Conservation (phyloP, 1,284 basidiomycete genomes). For the Pyrrhoderma lamaoense region DNA sequence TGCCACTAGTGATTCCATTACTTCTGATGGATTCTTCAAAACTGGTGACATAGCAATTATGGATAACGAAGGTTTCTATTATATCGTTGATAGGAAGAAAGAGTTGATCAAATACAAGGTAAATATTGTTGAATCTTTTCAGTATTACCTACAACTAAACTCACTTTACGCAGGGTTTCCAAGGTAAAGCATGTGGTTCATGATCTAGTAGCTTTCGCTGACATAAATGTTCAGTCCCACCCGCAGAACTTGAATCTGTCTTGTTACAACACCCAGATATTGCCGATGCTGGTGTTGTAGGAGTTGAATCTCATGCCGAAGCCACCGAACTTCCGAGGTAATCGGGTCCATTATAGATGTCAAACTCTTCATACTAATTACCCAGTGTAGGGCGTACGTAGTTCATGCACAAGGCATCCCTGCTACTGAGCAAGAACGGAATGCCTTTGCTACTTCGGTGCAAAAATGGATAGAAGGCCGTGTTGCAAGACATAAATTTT, state of each 20-base stretch:
- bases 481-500: constrained; percentile 58
- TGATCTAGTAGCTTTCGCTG: background rate
- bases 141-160: background rate
- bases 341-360: constrained; percentile 3
- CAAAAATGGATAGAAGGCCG: constrained; percentile 54
- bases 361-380: background rate
- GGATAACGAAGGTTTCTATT: constrained; percentile 58
- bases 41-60: constrained; percentile 70
- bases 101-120: constrained; percentile 84
- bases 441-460: constrained; percentile 41
- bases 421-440: constrained; percentile 34
- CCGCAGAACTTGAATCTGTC: constrained; percentile 74
- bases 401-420: constrained; percentile 41
- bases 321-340: constrained; percentile 75
- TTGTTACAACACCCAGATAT: constrained; percentile 67
- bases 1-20: constrained; percentile 64
- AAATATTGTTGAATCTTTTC: constrained; percentile 11
- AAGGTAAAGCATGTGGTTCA: constrained; percentile 33
- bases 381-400: constrained; percentile 53
- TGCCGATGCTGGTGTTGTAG: constrained; percentile 69
- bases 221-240: constrained; percentile 50
- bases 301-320: constrained; percentile 50
- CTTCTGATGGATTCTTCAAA: constrained; percentile 73
- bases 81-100: constrained; percentile 66
- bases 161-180: constrained; percentile 40